phyloP scores from a whole-genome alignment of 208 protist genomes.

The Crithidia sp. region DNA sequence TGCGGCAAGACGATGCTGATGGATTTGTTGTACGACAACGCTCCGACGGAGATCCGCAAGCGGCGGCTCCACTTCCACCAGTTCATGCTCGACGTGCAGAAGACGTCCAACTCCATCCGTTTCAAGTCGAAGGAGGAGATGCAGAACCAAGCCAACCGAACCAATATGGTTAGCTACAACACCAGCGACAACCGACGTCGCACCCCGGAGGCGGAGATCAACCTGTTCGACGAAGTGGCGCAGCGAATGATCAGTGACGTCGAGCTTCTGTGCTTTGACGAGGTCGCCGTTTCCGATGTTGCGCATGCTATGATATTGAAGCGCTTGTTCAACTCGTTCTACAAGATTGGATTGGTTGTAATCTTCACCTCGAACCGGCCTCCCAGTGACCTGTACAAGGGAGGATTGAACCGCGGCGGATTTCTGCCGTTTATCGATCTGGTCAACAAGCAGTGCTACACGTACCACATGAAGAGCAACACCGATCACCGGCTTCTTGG shows the following conservation, averaged over 20 bases:
- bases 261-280: conserved; percentile 95
- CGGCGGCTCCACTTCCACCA: conserved; percentile 95
- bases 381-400: conserved; percentile 90
- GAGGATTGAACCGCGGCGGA: conserved; percentile 91
- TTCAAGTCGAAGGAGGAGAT: conserved; percentile 69
- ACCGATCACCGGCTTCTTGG: conserved; percentile 94
- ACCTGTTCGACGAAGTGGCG: conserved; percentile 87
- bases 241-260: conserved; percentile 89
- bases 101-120: conserved; percentile 77
- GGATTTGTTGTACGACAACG: conserved; percentile 94
- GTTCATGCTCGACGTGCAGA: conserved; percentile 96
- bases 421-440: conserved; percentile 97
- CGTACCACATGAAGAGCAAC: conserved; percentile 89
- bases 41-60: conserved; percentile 79
- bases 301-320: conserved; percentile 96
- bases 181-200: conserved; percentile 47
- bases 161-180: conserved; percentile 64
- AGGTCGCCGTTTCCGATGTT: conserved; percentile 94
- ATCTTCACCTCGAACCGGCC: conserved; percentile 95
- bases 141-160: conserved; percentile 28
- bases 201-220: conserved; percentile 70
- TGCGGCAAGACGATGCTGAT: conserved; percentile 97
- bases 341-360: conserved; percentile 91
- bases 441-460: conserved; percentile 80
- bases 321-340: conserved; percentile 91